Evolutionary conservation across 352 stramenopile species (phyloP).

Genomic region (Globisporangium nagaii): DNA sequence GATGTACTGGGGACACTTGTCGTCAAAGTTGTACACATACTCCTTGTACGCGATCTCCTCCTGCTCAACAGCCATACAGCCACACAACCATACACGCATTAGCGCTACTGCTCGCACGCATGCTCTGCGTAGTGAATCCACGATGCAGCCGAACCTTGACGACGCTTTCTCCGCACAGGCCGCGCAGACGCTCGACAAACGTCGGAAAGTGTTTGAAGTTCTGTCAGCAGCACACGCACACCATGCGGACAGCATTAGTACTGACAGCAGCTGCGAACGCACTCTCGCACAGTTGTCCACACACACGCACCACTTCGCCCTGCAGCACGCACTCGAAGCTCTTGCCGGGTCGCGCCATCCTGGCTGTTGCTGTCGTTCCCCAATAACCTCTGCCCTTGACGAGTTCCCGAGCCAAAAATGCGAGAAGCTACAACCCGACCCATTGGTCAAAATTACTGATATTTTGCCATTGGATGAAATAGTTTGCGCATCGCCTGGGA

Average conservation of each 20-base stretch:
- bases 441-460: constrained; percentile 22
- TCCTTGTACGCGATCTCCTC: constrained; percentile 87
- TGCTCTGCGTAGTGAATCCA: background rate
- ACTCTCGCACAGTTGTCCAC: background rate
- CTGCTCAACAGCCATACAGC: constrained; percentile 11
- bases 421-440: background rate
- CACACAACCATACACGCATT: background rate
- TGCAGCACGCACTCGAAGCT: constrained; percentile 81
- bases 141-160: constrained; percentile 77
- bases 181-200: constrained; percentile 74
- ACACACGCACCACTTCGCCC: constrained; percentile 64
- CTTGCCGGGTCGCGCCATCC: constrained; percentile 64
- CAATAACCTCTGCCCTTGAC: no score
- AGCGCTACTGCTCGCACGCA: no score
- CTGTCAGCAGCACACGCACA: constrained; percentile 23
- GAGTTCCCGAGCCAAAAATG: background rate
- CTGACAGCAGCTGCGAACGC: background rate
- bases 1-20: constrained; percentile 84
- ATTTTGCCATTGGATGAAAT: constrained; percentile 20
- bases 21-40: constrained; percentile 88
- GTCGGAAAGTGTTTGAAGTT: constrained; percentile 81
- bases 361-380: background rate
- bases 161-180: constrained; percentile 72
- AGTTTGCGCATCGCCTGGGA: background rate
- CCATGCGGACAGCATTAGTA: background rate